Percentiles rank a stretch among this genome's conserved stretches.
These are phyloP conservation scores for Trapa bicornis DNA, from an alignment of 345 rosid genomes.

Conservation along the genomic window DNA sequence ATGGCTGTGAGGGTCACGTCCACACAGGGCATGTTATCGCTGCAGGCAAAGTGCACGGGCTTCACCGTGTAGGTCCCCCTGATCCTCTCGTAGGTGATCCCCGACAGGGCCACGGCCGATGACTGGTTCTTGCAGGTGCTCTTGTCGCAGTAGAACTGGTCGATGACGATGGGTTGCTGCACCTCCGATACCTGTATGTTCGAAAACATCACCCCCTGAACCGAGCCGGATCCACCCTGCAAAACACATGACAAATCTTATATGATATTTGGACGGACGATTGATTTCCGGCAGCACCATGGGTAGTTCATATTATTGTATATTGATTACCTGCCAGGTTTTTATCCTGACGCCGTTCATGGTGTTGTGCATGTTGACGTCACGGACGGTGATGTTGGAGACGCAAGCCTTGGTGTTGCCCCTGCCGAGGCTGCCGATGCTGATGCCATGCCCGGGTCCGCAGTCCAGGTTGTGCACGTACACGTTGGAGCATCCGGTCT, in stretches of 20 bases:
- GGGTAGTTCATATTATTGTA: too few relatives aligned
- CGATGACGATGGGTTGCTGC: constrained; percentile 78
- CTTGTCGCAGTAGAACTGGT: constrained; percentile 86
- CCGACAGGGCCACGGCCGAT: constrained; percentile 71
- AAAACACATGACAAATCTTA: constrained; percentile 15
- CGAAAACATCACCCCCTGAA: constrained; percentile 76
- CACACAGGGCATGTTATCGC: constrained; percentile 72
- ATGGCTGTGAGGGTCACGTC: constrained; percentile 61
- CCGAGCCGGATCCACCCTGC: constrained; percentile 96
- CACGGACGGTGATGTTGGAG: constrained; percentile 74
- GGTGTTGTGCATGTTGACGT: constrained; percentile 66
- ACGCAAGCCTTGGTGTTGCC: constrained; percentile 83
- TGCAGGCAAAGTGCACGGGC: constrained; percentile 88
- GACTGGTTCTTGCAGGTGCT: constrained; percentile 62
- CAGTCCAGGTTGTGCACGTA: constrained; percentile 73
- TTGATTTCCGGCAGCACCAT: background rate
- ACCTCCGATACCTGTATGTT: constrained; percentile 87
- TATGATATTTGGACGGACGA: background rate
- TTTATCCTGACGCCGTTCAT: constrained; percentile 89
- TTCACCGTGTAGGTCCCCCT: constrained; percentile 85
- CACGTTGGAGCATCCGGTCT: constrained; percentile 84
- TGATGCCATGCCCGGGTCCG: constrained; percentile 97
- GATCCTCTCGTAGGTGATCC: constrained; percentile 72
- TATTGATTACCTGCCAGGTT: constrained; percentile 82
- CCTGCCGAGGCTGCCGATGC: constrained; percentile 87